Evolutionary conservation across 805 yeast genomes (phyloP).

Genomic region (Scheffersomyces stipitis): DNA sequence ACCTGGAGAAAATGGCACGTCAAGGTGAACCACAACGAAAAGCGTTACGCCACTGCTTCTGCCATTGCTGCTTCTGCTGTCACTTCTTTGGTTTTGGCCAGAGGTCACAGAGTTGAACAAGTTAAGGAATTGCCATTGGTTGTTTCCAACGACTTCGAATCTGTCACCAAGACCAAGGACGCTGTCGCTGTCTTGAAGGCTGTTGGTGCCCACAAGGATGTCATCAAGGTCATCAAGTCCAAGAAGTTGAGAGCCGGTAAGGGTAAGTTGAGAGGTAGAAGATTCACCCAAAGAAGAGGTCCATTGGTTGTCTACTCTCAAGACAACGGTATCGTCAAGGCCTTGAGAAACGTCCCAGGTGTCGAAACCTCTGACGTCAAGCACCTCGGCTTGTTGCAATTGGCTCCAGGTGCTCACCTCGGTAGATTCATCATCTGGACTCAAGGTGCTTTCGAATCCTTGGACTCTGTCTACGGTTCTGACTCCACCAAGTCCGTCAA

Average conservation of each 20-base stretch:
- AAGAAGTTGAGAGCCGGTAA: conserved; percentile 99
- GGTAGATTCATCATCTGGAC: conserved; percentile 99
- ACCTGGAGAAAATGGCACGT: conserved; percentile 99
- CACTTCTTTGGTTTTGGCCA: conserved; percentile 96
- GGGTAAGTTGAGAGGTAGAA: conserved; percentile 99
- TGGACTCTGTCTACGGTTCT: conserved; percentile 97
- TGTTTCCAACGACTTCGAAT: conserved; percentile 89
- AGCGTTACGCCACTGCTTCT: conserved; percentile 99
- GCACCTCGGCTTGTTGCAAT: conserved; percentile 92
- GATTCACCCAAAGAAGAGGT: conserved; percentile 99
- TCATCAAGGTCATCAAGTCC: conserved; percentile 96
- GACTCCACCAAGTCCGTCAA: conserved; percentile 81
- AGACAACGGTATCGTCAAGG: conserved; percentile 97
- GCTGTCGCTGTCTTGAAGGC: conserved; percentile 98
- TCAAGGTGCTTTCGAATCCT: conserved; percentile 94
- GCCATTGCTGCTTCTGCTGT: conserved; percentile 99
- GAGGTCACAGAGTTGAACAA: conserved; percentile 99
- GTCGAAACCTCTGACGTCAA: conserved; percentile 94
- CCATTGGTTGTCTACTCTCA: conserved; percentile 97
- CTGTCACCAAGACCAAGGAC: conserved; percentile 94
- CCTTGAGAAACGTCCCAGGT: conserved; percentile 99
- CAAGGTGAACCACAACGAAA: conserved; percentile 99
- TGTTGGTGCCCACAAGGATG: conserved; percentile 98
- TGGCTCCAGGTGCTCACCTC: conserved; percentile 99
- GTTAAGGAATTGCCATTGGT: conserved; percentile 98